Percentiles rank a stretch among this genome's conserved stretches.
Conservation (phyloP, 345 rosid genomes). For the Diplotaxis tenuifolia region DNA sequence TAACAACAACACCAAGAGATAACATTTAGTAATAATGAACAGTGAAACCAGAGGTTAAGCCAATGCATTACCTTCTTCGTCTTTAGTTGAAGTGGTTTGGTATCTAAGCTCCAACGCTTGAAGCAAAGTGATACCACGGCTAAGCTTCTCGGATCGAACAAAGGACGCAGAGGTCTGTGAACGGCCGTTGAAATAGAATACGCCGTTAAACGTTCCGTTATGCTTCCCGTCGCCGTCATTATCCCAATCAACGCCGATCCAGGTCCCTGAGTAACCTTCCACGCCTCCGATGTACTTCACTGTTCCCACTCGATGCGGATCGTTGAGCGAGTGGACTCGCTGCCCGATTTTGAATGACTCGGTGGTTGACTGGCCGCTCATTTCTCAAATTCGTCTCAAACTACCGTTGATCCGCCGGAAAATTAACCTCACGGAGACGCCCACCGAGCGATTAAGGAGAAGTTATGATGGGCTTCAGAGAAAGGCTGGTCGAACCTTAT, state of each 20-base stretch:
- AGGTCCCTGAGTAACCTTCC: conserved; percentile 59
- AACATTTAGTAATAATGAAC: not conserved
- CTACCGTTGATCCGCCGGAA: not conserved
- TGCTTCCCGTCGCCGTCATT: conserved; percentile 67
- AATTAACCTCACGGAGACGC: not conserved
- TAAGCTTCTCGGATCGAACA: conserved; percentile 62
- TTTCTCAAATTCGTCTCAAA: not conserved
- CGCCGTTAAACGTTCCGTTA: conserved; percentile 73
- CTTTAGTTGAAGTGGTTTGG: conserved; percentile 52
- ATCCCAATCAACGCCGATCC: conserved; percentile 96
- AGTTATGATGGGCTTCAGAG: not conserved
- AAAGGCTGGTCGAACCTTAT: not conserved
- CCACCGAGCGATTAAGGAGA: not conserved
- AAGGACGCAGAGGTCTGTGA: conserved; percentile 67
- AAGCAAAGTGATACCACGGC: conserved; percentile 58
- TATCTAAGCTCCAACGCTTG: conserved; percentile 76
- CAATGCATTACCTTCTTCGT: conserved; percentile 65
- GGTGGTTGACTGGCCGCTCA: not conserved
- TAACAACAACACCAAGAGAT: conserved; percentile 19
- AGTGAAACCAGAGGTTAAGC: conserved; percentile 8
- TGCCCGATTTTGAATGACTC: conserved; percentile 51
- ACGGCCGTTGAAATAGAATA: conserved; percentile 61
- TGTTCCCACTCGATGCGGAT: conserved; percentile 68
- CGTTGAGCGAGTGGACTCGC: conserved; percentile 65
- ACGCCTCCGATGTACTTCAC: conserved; percentile 68